Evolutionary conservation across 176 grass and related monocot genomes (phyloP), one percentile per base, ranked within the genome.

Genomic region (Eremochloa ophiuroides): DNA sequence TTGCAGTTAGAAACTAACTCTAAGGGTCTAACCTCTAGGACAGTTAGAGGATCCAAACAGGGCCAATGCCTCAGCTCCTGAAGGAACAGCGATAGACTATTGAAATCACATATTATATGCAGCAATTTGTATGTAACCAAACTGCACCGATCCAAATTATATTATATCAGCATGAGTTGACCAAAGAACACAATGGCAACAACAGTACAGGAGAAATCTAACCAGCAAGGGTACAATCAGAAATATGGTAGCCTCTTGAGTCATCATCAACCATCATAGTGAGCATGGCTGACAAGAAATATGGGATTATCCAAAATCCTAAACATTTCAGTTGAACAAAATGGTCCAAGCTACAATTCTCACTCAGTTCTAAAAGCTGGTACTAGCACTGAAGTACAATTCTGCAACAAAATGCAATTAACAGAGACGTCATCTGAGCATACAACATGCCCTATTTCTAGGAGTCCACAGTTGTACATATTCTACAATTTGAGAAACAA

Each of bases 401-500:
- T 2, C 74, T 74, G 38, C 84, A 74, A 30, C 59, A 82, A 73
- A 62, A 33, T 47, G 48, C 31, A 73, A 41, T 46, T 18, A 59
- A 59, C 17, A 44, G 2, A 58, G 41, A 55, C 28, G 72, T 17
- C 29, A 29, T 27, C 47, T 61, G 30, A 60, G 76, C 70, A 73
- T 59, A 77, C 77, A 81, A 40, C 51, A n/a, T 50, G 50, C 28
- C 14, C 69, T 81, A 58, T 34, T 25, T 80, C 87, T 75, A 81
- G 64, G 64, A 76, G 16, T 72, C 66, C 37, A 8, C 30, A 60
- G 29, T 20, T 70, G 46, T 26, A 30, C 56, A 89, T 75, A 58
- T 56, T 61, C 42, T 62, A 70, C 15, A 9, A 33, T 82, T 42
- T 78, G 31, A 27, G 27, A 59, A n/a, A 14, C 50, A 60, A 58